Evolutionary conservation across 495 filamentous ascomycete genomes (phyloP), one percentile per base, ranked within the genome.

Genomic region (Penicillium riverlandense): DNA sequence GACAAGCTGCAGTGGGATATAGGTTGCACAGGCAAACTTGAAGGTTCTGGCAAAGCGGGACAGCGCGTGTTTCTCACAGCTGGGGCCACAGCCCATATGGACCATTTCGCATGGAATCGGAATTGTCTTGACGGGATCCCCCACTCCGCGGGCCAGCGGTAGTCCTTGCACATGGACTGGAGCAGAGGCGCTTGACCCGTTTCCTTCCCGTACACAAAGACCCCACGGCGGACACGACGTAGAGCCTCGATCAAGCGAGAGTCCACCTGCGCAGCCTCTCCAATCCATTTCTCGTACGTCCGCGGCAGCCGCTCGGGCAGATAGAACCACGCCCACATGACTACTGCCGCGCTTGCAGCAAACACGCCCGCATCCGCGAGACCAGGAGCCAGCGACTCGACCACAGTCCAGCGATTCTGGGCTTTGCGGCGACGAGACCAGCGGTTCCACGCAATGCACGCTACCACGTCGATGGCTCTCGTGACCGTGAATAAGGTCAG

Each of bases 301-400:
- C 61, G 75, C 9, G 88, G 88, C 6, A 95, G 67, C 38, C 79
- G 73, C 33, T 76, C 67, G 0, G 87, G 86, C 4, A 58, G 50
- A 68, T 91, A 95, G 54, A 95, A 82, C 86, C 86, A 95, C 13
- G 86, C 77, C 83, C 87, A 90, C 88, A 95, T 96, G 38, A 96
- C 82, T 3, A 88, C 64, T n/a, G 80, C 84, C 37, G 80, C 78
- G 50, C 84, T 90, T 42, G 76, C 53, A 13, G 87, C 80, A 58
- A 96, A 96, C 6, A 91, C 57, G 8, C 75, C 65, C n/a, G 86
- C 76, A 56, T 90, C 86, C 27, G 79, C 67, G 33, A 82, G 54
- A 12, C 61, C 65, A 7, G 79, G 73, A 30, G 81, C 53, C 29
- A 75, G 37, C 7, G 63, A 43, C 45, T 86, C 77, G 27, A 71